These are phyloP conservation scores for Aspergillus aculeatinus DNA, from an alignment of 2,329 filamentous ascomycete species.

Conservation along the genomic window DNA sequence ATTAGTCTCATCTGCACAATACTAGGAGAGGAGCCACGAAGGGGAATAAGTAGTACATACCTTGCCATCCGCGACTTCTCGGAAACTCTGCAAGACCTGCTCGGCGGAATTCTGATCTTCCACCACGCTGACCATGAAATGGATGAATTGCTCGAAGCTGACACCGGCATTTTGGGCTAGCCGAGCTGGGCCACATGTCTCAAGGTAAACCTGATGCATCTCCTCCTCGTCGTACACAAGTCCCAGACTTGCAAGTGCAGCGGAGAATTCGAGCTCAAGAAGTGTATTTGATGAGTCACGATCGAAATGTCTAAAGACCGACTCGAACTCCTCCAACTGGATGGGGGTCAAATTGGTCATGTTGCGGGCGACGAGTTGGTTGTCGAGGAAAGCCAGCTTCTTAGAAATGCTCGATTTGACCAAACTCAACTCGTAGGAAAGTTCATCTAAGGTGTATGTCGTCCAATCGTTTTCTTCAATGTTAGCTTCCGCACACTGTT, in stretches of 20 bases:
- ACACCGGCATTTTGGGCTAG: constrained; percentile 68
- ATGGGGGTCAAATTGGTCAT: constrained; percentile 99
- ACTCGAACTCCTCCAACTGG: constrained; percentile 97
- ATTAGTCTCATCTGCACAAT: constrained; percentile 9
- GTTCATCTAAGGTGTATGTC: constrained; percentile 97
- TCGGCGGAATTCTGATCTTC: constrained; percentile 99
- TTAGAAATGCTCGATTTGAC: constrained; percentile 92
- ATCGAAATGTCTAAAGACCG: constrained; percentile 96
- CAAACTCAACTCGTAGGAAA: constrained; percentile 87
- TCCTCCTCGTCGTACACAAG: constrained; percentile 96
- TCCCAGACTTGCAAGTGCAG: constrained; percentile 89
- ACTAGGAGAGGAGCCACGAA: not conserved
- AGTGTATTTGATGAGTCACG: constrained; percentile 86
- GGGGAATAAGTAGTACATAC: constrained; percentile 37
- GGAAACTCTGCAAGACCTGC: constrained; percentile 97
- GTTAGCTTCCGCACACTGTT: constrained; percentile 91
- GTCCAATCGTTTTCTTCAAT: constrained; percentile 99
- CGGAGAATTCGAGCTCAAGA: constrained; percentile 92
- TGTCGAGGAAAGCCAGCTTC: constrained; percentile 94
- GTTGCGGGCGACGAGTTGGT: constrained; percentile 95
- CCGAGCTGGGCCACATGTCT: constrained; percentile 65
- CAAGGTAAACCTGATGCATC: constrained; percentile 93
- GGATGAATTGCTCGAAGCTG: constrained; percentile 97
- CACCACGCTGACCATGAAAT: constrained; percentile 98
- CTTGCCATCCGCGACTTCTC: constrained; percentile 96